These are phyloP conservation scores for Lactarius sanguifluus DNA, from an alignment of 768 basidiomycete species.

Conservation along the genomic window DNA sequence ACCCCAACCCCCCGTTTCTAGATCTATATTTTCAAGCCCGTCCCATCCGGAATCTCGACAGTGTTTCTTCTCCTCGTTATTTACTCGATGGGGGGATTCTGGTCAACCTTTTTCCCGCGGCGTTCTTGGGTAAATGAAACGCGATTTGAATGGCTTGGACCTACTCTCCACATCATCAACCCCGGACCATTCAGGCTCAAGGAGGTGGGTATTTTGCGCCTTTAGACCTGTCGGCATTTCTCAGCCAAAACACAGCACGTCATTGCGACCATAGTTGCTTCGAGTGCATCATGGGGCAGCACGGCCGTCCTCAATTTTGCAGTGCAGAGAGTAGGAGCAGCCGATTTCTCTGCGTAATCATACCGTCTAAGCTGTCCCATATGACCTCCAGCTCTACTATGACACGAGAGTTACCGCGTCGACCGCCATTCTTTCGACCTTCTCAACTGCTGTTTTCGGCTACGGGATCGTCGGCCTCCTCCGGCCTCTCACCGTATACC, in stretches of 20 bases:
- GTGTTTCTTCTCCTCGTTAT: constrained; percentile 58
- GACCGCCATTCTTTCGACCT: constrained; percentile 59
- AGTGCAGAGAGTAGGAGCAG: constrained; percentile 49
- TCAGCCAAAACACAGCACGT: constrained; percentile 47
- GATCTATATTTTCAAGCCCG: constrained; percentile 63
- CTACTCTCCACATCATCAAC: constrained; percentile 50
- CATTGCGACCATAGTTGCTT: constrained; percentile 55
- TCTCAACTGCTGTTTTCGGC: constrained; percentile 66
- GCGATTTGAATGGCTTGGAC: constrained; percentile 42
- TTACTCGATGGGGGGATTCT: constrained; percentile 50
- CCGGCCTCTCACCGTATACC: constrained; percentile 58
- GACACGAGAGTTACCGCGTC: constrained; percentile 46
- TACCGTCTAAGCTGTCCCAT: neutral
- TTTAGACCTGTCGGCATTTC: neutral
- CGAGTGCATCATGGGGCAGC: constrained; percentile 54
- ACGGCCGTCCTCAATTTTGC: constrained; percentile 60
- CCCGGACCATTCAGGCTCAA: constrained; percentile 59
- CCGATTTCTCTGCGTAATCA: constrained; percentile 1
- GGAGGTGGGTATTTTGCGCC: constrained; percentile 43
- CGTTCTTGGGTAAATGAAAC: constrained; percentile 46
- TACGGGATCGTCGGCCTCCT: constrained; percentile 61
- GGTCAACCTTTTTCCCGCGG: constrained; percentile 49
- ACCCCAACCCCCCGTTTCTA: constrained; percentile 30
- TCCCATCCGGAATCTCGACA: constrained; percentile 50
- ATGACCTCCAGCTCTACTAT: constrained; percentile 52